phyloP scores from a whole-genome alignment of 2,329 filamentous ascomycete genomes.

The Diaporthe sp. region DNA sequence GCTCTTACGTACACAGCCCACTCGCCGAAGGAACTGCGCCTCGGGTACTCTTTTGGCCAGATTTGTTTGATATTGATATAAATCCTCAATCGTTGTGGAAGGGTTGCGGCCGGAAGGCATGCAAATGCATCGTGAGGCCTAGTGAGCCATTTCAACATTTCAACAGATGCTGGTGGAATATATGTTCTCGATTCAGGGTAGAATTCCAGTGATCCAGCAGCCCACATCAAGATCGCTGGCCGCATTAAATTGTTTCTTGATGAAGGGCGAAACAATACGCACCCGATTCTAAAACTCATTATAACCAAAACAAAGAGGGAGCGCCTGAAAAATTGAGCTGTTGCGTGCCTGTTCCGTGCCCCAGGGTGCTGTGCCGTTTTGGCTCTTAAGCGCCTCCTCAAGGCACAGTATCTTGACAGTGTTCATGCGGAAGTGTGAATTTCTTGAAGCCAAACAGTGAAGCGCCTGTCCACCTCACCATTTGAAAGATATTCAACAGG shows the following conservation, averaged over 20 bases:
- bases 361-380: no score
- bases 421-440: not conserved
- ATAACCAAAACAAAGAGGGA: no score
- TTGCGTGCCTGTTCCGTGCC: not conserved
- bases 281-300: no score
- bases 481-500: not conserved
- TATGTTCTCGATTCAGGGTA: no score
- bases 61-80: fast-evolving
- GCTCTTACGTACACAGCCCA: not conserved
- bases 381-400: fast-evolving
- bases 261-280: no score
- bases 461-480: no score
- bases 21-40: not conserved
- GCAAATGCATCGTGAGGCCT: not conserved
- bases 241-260: no score
- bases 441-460: no score
- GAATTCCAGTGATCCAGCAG: no score
- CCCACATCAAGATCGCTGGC: no score
- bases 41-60: not conserved
- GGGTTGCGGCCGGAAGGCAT: not conserved
- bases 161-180: no score
- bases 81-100: not conserved
- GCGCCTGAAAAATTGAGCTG: not conserved
- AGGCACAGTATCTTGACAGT: not conserved
- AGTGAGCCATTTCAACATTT: no score